phyloP scores from a whole-genome alignment of 1,284 basidiomycete genomes.

The Stygiomarasmius scandens region DNA sequence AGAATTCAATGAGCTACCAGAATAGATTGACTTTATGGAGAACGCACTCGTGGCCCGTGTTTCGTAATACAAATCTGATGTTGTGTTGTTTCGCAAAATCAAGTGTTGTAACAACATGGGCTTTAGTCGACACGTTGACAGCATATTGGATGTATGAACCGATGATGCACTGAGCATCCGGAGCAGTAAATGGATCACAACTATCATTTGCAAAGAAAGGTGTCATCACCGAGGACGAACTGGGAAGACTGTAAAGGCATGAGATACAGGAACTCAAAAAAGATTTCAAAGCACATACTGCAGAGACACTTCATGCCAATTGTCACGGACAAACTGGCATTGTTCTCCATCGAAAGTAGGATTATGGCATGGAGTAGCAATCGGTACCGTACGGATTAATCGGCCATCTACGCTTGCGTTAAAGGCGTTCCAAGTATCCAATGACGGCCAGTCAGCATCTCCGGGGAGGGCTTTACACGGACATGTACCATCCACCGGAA shows the following conservation, averaged over 20 bases:
- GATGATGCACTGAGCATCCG: constrained; percentile 18
- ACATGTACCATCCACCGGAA: no score
- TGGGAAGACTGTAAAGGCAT: background rate
- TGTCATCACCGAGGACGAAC: constrained; percentile 19
- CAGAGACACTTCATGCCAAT: constrained; percentile 19
- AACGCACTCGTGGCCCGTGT: constrained; percentile 28
- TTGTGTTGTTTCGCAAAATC: constrained; percentile 24
- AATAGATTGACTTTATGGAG: no score
- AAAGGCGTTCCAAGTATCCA: constrained; percentile 23
- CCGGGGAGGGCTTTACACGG: constrained; percentile 10
- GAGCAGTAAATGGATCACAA: constrained; percentile 24
- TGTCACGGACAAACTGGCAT: constrained; percentile 14
- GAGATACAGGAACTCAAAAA: background rate
- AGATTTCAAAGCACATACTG: constrained; percentile 17
- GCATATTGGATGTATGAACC: constrained; percentile 27
- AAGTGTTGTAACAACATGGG: constrained; percentile 22
- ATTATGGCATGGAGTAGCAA: constrained; percentile 22
- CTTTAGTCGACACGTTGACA: constrained; percentile 23
- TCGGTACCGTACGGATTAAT: constrained; percentile 24
- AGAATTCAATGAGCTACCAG: background rate
- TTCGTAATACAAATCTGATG: constrained; percentile 25
- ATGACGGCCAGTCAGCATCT: constrained; percentile 22
- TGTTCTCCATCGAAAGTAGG: constrained; percentile 15
- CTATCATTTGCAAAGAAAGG: constrained; percentile 24
- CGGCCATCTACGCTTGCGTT: constrained; percentile 24